phyloP scores from a whole-genome alignment of 441 rosid species.

The Cnidoscolus chayamansa region DNA sequence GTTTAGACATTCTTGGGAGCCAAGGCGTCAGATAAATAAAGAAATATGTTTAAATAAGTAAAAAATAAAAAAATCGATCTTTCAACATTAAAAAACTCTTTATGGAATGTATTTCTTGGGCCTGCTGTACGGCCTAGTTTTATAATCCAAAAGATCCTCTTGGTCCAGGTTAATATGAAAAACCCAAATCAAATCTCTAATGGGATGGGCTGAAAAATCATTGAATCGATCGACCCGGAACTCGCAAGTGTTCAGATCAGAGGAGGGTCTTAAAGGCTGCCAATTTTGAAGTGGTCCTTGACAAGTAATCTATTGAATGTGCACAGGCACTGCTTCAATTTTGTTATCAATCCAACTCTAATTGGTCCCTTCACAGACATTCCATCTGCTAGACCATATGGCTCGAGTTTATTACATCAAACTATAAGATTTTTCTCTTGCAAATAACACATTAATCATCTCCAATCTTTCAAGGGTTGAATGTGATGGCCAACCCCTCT shows the following conservation, averaged over 20 bases:
- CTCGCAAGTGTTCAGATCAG: too few species aligned
- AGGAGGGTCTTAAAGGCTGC: not conserved
- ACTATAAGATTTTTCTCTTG: not conserved
- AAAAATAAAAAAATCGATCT: too few species aligned
- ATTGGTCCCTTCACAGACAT: constrained; percentile 33
- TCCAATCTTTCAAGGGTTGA: constrained; percentile 5
- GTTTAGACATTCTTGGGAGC: not conserved
- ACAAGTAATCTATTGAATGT: constrained; percentile 17
- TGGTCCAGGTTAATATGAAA: too few species aligned
- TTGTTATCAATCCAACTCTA: constrained; percentile 19
- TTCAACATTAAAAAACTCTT: too few species aligned
- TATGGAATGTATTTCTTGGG: too few species aligned
- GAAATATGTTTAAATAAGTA: too few species aligned
- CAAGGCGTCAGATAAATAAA: not conserved
- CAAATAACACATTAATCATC: not conserved
- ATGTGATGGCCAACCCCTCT: constrained; percentile 33
- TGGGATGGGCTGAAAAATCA: too few species aligned
- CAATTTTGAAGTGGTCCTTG: constrained; percentile 21
- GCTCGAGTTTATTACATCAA: constrained; percentile 12
- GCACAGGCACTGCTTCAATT: constrained; percentile 15
- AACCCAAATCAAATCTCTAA: too few species aligned
- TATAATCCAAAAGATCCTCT: too few species aligned
- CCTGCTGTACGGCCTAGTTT: too few species aligned
- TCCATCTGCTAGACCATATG: constrained; percentile 17
- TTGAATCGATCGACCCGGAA: too few species aligned